A percentile compares a stretch with the other conserved stretches of the same genome.
These are phyloP conservation scores for Apiospora sp. DNA, from an alignment of 2,329 filamentous ascomycete species.

Conservation along the genomic window DNA sequence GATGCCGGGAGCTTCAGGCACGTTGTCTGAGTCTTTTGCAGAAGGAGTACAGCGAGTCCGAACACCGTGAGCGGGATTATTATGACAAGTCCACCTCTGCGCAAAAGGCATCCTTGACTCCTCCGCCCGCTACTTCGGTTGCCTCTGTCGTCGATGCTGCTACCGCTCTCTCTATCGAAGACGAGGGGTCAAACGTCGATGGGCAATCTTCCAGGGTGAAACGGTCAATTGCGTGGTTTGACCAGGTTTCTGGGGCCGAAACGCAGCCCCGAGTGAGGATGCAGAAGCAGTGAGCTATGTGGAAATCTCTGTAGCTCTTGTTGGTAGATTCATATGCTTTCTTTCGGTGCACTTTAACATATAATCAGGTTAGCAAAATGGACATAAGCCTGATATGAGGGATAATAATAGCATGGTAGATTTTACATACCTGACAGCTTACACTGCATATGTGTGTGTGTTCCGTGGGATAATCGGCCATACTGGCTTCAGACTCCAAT, in stretches of 20 bases:
- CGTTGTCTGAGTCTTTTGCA: background rate
- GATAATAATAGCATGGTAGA: no score
- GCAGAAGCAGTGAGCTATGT: background rate
- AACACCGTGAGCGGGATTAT: background rate
- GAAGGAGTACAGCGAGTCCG: background rate
- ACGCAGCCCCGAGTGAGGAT: background rate
- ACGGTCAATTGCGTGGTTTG: background rate
- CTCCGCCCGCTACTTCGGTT: background rate
- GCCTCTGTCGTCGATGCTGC: background rate
- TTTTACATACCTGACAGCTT: background rate
- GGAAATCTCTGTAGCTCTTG: background rate
- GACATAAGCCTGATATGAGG: background rate
- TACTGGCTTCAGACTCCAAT: background rate
- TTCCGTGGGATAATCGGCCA: background rate
- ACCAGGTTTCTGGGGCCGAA: background rate
- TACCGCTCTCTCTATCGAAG: background rate
- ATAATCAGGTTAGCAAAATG: background rate
- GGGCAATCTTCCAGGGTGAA: background rate
- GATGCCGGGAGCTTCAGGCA: background rate
- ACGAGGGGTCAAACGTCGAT: background rate
- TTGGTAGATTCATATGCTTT: background rate
- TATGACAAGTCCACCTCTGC: background rate
- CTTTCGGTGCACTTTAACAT: background rate
- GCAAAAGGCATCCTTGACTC: background rate
- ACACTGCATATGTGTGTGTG: background rate